Conservation (phyloP, 306 rosid genomes). For the Cicer pinnatifidum region DNA sequence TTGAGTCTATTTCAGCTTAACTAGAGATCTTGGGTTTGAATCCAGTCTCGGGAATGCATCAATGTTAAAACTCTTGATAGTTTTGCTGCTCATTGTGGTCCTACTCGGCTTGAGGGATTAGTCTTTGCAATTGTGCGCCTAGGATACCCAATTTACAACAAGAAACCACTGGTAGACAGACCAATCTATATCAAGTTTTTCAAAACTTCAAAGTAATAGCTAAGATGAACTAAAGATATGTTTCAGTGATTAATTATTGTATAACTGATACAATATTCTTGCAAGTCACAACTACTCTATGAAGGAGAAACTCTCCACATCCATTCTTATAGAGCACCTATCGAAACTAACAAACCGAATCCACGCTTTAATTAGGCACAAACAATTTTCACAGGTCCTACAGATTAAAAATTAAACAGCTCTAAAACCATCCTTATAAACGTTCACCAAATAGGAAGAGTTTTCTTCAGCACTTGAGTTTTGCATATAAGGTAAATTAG, state of each 20-base stretch:
- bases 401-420: conserved; percentile 19
- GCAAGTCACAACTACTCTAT: neutral
- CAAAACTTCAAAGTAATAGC: conserved; percentile 2
- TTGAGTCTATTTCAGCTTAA: no score
- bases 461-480: conserved; percentile 10
- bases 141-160: no score
- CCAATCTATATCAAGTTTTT: conserved; percentile 8
- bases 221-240: neutral
- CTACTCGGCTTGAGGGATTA: no score
- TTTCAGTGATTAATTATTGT: neutral
- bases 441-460: neutral
- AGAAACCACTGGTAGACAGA: no score
- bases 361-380: neutral
- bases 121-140: no score
- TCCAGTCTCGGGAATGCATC: no score
- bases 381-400: conserved; percentile 1
- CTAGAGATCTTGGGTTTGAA: no score
- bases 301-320: conserved; percentile 5
- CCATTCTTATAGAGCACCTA: neutral
- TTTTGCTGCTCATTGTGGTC: no score
- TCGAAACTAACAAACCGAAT: conserved; percentile 13
- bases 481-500: neutral
- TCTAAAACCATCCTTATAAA: conserved; percentile 20
- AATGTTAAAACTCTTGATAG: no score
- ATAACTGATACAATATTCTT: neutral